phyloP scores from a whole-genome alignment of 768 basidiomycete genomes.

The Mycena sanguinolenta region DNA sequence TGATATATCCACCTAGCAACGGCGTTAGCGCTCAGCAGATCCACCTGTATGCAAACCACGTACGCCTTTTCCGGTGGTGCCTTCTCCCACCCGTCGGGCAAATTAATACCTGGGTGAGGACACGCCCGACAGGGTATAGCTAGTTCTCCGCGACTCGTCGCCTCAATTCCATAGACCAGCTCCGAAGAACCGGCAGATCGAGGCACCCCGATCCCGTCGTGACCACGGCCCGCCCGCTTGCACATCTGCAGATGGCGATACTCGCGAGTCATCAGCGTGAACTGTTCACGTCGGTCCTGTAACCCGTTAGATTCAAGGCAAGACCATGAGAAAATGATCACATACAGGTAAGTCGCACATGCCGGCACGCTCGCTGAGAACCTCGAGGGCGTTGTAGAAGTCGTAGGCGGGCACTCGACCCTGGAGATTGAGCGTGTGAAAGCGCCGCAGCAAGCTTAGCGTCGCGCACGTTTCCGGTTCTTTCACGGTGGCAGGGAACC shows the following conservation, averaged over 20 bases:
- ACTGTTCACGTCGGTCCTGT: conserved; percentile 7
- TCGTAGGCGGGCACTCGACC: conserved; percentile 18
- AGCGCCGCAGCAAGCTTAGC: conserved; percentile 34
- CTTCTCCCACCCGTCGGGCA: conserved; percentile 12
- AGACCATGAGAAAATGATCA: background rate
- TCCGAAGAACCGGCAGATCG: background rate
- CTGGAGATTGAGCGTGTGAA: conserved; percentile 39
- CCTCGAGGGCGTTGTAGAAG: conserved; percentile 24
- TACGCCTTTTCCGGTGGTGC: conserved; percentile 14
- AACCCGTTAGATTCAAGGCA: no score
- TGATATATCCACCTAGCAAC: conserved; percentile 27
- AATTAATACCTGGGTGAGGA: conserved; percentile 27
- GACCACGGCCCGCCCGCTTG: conserved; percentile 27
- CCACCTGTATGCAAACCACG: background rate
- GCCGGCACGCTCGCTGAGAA: conserved; percentile 2
- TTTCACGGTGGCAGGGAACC: conserved; percentile 40
- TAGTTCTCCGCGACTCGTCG: conserved; percentile 4
- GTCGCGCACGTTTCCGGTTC: conserved; percentile 40
- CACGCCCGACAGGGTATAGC: conserved; percentile 32
- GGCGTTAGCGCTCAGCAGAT: background rate
- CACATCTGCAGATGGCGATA: conserved; percentile 32
- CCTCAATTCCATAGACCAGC: conserved; percentile 15
- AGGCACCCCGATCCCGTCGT: background rate
- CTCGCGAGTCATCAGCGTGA: conserved; percentile 19
- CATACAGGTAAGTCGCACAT: background rate